Conservation (phyloP, 2,329 filamentous ascomycete species). For the Talaromyces sp. region DNA sequence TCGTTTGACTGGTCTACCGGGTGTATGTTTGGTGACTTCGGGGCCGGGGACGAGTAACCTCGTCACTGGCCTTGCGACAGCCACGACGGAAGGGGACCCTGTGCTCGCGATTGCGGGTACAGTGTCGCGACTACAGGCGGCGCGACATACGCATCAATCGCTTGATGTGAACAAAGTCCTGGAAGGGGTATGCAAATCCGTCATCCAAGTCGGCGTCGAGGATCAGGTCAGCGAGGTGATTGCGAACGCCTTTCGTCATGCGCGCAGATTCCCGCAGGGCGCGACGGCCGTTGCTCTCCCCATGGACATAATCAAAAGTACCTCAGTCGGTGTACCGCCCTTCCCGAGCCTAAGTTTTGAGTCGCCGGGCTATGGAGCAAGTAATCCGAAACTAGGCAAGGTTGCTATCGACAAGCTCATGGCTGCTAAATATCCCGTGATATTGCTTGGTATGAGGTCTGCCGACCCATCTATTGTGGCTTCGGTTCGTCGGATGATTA, state of each 20-base stretch:
- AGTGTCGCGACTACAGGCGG: slow-evolving; percentile 18
- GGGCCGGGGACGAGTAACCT: slow-evolving; percentile 21
- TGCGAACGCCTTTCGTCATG: slow-evolving; percentile 19
- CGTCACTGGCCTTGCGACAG: slow-evolving; percentile 20
- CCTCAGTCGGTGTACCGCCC: slow-evolving; percentile 14
- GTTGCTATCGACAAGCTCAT: slow-evolving; percentile 16
- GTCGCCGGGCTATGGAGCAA: slow-evolving; percentile 14
- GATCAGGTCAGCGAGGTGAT: slow-evolving; percentile 22
- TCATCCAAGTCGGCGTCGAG: slow-evolving; percentile 19
- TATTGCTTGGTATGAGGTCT: slow-evolving; percentile 20
- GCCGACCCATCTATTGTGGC: slow-evolving; percentile 13
- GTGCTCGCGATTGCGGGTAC: slow-evolving; percentile 20
- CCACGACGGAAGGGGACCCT: slow-evolving; percentile 19
- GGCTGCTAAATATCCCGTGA: slow-evolving; percentile 16
- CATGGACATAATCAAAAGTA: slow-evolving; percentile 21
- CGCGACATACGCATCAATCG: slow-evolving; percentile 20
- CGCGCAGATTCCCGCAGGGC: slow-evolving; percentile 17
- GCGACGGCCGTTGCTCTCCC: slow-evolving; percentile 19
- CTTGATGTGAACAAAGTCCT: slow-evolving; percentile 20
- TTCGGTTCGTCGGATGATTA: slow-evolving; percentile 17
- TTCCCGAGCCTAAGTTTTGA: slow-evolving; percentile 20
- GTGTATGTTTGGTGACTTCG: slow-evolving; percentile 19
- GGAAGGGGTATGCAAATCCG: slow-evolving; percentile 19
- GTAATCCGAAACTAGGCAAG: slow-evolving; percentile 17
- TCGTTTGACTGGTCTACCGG: slow-evolving; percentile 17